Evolutionary conservation across 139 green algal species (phyloP).

Genomic region (Chlamydomonas sphaeroides): DNA sequence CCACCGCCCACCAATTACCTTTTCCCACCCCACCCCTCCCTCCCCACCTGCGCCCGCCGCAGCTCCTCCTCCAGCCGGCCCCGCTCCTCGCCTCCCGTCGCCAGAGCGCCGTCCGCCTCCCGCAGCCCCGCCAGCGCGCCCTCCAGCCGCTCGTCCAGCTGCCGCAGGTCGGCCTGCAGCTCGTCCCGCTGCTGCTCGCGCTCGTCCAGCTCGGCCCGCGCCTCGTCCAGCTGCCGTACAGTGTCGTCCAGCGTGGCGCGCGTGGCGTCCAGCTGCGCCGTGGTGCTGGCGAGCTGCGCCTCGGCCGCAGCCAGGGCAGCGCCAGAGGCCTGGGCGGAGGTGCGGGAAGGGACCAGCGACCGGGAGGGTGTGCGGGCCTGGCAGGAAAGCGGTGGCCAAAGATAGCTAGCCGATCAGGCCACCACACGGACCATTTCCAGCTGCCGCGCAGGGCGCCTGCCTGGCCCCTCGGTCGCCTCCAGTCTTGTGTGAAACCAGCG

Average conservation of each 20-base stretch:
- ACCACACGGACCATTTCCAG: too few species aligned
- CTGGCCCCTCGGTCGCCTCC: too few species aligned
- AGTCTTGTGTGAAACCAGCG: too few species aligned
- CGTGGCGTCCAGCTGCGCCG: constrained; percentile 7
- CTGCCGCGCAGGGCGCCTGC: too few species aligned
- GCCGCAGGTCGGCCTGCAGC: too few species aligned
- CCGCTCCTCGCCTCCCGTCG: not conserved
- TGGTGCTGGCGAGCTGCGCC: not conserved
- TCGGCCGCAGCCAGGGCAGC: not conserved
- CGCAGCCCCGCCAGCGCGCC: not conserved
- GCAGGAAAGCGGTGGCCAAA: too few species aligned
- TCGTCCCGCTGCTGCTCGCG: not conserved
- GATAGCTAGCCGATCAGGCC: too few species aligned
- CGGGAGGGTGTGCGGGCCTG: too few species aligned
- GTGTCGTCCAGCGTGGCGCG: not conserved
- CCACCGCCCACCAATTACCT: too few species aligned
- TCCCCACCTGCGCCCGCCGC: not conserved
- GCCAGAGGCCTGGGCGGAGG: not conserved
- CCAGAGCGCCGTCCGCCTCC: not conserved
- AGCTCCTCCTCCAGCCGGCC: not conserved
- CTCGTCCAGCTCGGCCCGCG: not conserved
- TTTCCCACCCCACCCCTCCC: not conserved
- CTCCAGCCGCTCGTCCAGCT: not conserved
- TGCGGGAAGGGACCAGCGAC: too few species aligned
- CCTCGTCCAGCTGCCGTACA: not conserved